These are phyloP conservation scores for Trametes sp. DNA, from an alignment of 1,284 basidiomycete species.

Conservation along the genomic window DNA sequence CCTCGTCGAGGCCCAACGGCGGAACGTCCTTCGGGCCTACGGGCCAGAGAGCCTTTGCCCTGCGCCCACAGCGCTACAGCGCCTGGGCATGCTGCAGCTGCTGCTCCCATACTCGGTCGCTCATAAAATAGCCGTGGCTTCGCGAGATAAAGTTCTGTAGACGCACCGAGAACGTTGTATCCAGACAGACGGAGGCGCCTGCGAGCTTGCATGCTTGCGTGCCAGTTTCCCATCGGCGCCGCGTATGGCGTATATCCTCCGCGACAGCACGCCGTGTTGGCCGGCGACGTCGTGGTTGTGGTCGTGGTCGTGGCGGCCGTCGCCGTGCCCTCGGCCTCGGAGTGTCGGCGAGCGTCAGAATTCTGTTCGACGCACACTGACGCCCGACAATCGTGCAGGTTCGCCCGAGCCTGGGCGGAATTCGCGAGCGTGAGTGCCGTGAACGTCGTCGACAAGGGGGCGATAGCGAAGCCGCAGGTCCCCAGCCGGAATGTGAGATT, in stretches of 20 bases:
- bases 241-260: neutral
- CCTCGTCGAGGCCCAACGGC: neutral
- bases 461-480: too few relatives aligned
- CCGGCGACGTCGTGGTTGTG: neutral
- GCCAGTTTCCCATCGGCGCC: neutral
- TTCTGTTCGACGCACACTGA: neutral
- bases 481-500: constrained; percentile 19
- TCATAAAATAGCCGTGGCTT: constrained; percentile 24
- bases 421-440: constrained; percentile 7
- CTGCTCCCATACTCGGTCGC: constrained; percentile 15
- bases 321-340: neutral
- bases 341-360: constrained; percentile 11
- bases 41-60: constrained; percentile 13
- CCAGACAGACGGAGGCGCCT: neutral
- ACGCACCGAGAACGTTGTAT: neutral
- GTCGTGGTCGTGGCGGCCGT: neutral
- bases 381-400: neutral
- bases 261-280: neutral
- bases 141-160: constrained; percentile 26
- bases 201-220: neutral
- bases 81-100: constrained; percentile 1
- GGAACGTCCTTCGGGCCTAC: constrained; percentile 1
- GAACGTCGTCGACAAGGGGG: neutral
- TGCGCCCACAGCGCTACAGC: constrained; percentile 5
- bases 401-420: constrained; percentile 14